Conservation (phyloP, 306 rosid genomes). For the Rosa persica region DNA sequence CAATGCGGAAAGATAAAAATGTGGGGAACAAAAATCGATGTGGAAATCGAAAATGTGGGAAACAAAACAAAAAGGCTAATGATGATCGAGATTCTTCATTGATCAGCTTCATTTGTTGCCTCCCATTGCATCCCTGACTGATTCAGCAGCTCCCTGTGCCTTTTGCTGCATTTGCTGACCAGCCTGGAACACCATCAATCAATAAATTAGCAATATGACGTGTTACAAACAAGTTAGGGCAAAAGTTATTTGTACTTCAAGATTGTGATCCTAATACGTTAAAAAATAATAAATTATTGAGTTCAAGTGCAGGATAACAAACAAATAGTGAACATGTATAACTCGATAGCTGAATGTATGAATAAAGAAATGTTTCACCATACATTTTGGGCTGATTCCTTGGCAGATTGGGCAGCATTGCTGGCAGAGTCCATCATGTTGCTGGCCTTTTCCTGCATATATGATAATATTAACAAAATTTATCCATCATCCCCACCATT, state of each 20-base stretch:
- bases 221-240: background rate
- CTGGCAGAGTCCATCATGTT: constrained; percentile 32
- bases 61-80: background rate
- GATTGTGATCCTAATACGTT: background rate
- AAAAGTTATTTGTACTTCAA: background rate
- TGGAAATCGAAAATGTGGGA: background rate
- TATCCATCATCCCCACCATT: background rate
- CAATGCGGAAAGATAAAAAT: background rate
- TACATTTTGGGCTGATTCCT: constrained; percentile 46
- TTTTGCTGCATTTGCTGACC: constrained; percentile 36
- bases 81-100: background rate
- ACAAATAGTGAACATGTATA: background rate
- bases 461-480: background rate
- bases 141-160: constrained; percentile 32
- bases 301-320: background rate
- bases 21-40: background rate
- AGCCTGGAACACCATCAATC: constrained; percentile 24
- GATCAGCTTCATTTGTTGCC: constrained; percentile 18
- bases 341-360: background rate
- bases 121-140: constrained; percentile 25
- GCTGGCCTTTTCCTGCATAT: constrained; percentile 42
- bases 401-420: constrained; percentile 43
- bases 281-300: too few relatives aligned
- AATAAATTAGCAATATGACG: background rate
- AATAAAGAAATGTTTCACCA: background rate